Evolutionary conservation across 208 protist species (phyloP), one percentile per base, ranked within the genome.

Genomic region (Entamoeba histolytica): DNA sequence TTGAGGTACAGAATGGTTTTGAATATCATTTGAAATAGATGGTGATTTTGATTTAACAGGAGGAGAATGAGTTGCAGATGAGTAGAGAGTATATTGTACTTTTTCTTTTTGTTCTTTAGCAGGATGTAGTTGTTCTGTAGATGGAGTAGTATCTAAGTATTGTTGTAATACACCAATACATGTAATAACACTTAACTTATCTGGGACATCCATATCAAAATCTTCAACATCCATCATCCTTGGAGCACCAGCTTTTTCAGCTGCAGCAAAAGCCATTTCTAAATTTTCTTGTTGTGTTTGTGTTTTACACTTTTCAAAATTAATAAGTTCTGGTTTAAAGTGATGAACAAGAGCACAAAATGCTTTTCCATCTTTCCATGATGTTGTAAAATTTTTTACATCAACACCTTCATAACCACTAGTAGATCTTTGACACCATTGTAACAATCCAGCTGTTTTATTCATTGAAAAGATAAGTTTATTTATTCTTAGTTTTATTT

Each of bases 151-250:
- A 23, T 69, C 55, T 14, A 69, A 28, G 23, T 69, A 69, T 28
- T 14, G 55, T 69, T 69, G 55, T 28, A 69, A 28, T 28, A 69
- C 55, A 69, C 55, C 55, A 10, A 97, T 94, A 93, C 97, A 97
- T n/a, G 96, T 97, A 95, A 97, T 96, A 35, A 97, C 94, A 14
- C 96, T 97, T 28, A 91, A 28, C 87, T 96, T 95, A 93, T 96
- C 96, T 91, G 95, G 96, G 10, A 95, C 93, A 92, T 96, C 94
- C 8, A 95, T 92, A 23, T 69, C 55, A 39, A 95, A 95, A 35
- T 95, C 93, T 52, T 94, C 91, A 92, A 47, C 92, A 8, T 93
- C 69, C n/a, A 94, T 87, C 49, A 95, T 57, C 52, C 92, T 55
- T 49, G 93, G 92, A 91, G 95, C 91, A 47, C 92, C 91, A 23